Evolutionary conservation across 306 rosid genomes (phyloP).

Genomic region (Sphenostylis stenocarpa): DNA sequence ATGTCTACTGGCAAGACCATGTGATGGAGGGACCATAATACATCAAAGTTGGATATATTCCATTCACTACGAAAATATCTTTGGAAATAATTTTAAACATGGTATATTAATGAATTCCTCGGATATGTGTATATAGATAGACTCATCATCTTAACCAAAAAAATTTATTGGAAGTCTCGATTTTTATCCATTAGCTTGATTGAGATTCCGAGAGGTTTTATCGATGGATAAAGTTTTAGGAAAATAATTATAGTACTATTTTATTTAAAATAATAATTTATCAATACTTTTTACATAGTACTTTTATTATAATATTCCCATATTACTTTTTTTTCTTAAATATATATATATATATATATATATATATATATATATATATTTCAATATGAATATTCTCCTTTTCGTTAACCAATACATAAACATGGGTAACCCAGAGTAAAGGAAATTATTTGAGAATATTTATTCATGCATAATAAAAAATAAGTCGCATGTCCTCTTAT

Average conservation of each 20-base stretch:
- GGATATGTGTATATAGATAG: background rate
- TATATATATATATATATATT: background rate
- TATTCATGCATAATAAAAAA: no score
- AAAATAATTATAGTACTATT: no score
- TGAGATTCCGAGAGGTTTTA: background rate
- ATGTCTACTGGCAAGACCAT: background rate
- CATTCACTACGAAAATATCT: background rate
- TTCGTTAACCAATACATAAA: background rate
- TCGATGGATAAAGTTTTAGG: background rate
- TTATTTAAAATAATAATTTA: background rate
- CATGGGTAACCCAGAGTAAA: background rate
- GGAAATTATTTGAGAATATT: no score
- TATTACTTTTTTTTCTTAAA: no score
- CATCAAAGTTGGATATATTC: background rate
- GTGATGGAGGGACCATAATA: conserved; percentile 20
- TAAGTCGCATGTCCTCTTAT: no score
- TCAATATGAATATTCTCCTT: background rate
- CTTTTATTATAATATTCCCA: background rate
- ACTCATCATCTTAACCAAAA: background rate
- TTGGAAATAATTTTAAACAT: background rate
- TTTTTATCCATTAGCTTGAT: background rate
- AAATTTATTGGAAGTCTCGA: background rate
- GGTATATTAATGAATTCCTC: background rate
- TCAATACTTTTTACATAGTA: background rate
- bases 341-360: no score